These are phyloP conservation scores for Ascoidea tarda DNA, from an alignment of 805 yeast species.

Conservation along the genomic window DNA sequence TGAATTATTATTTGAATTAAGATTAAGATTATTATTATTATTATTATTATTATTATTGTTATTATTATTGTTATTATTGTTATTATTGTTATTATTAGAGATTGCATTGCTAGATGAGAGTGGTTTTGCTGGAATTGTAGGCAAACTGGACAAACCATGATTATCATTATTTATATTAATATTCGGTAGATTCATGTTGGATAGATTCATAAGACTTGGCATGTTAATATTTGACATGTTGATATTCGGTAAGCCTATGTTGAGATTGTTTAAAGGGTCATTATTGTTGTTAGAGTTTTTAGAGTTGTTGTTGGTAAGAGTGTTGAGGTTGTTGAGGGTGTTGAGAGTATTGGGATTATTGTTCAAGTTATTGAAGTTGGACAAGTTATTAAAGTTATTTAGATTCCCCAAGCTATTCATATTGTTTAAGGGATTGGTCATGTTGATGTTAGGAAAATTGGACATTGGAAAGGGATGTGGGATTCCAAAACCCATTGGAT, in stretches of 20 bases:
- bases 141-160: constrained; percentile 16
- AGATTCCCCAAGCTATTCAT: neutral
- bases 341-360: neutral
- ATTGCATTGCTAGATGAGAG: neutral
- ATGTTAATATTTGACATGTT: too few species aligned
- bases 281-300: constrained; percentile 1
- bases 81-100: too few species aligned
- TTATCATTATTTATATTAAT: constrained; percentile 1
- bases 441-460: constrained; percentile 7
- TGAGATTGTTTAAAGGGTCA: neutral
- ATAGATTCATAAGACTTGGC: too few species aligned
- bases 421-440: too few species aligned
- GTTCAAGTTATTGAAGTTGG: neutral
- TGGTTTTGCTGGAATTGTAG: constrained; percentile 11
- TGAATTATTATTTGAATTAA: neutral
- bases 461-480: constrained; percentile 20
- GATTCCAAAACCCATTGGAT: constrained; percentile 6
- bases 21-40: neutral
- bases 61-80: too few species aligned
- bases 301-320: constrained; percentile 2
- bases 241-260: too few species aligned
- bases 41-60: neutral
- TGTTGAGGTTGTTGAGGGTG: constrained; percentile 1
- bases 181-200: too few species aligned
- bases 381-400: neutral